Evolutionary conservation across 2,329 filamentous ascomycete species (phyloP).

Genomic region (Epichloe brachyelytri): DNA sequence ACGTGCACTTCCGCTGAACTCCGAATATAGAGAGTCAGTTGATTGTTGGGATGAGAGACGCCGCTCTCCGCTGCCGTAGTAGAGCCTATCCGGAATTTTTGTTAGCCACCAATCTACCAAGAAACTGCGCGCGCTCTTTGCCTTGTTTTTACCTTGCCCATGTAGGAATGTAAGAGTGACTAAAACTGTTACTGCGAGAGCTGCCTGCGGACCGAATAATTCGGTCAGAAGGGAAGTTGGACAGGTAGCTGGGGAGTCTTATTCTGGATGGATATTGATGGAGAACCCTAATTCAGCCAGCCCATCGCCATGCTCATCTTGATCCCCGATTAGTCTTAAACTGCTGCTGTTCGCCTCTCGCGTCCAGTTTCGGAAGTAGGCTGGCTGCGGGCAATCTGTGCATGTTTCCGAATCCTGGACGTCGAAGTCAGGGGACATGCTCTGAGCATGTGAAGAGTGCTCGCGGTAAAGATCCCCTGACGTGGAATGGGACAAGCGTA

Average conservation of each 20-base stretch:
- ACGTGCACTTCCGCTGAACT: conserved; percentile 34
- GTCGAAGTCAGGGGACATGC: background rate
- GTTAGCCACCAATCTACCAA: background rate
- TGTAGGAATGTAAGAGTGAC: conserved; percentile 31
- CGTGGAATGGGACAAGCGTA: conserved; percentile 32
- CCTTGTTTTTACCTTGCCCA: conserved; percentile 37
- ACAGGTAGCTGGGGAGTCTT: conserved; percentile 38
- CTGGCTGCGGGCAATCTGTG: conserved; percentile 35
- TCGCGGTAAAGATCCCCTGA: conserved; percentile 36
- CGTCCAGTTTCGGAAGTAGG: conserved; percentile 25
- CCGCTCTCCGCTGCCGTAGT: conserved; percentile 56
- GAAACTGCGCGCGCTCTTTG: conserved; percentile 6
- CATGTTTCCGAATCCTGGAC: background rate
- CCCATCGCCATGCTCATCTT: conserved; percentile 52
- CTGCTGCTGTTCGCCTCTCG: conserved; percentile 23
- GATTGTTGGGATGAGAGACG: conserved; percentile 31
- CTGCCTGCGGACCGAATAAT: conserved; percentile 40
- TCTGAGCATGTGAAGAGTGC: background rate
- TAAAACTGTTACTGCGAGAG: conserved; percentile 34
- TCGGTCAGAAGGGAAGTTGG: conserved; percentile 35
- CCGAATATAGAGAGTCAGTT: conserved; percentile 33
- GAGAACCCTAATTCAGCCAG: conserved; percentile 43
- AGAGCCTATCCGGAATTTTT: conserved; percentile 33
- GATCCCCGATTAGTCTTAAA: conserved; percentile 37
- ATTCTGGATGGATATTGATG: conserved; percentile 40